Percentiles rank a stretch among this genome's conserved stretches.
phyloP scores from a whole-genome alignment of 768 basidiomycete genomes.

The Pulveroboletus frians region DNA sequence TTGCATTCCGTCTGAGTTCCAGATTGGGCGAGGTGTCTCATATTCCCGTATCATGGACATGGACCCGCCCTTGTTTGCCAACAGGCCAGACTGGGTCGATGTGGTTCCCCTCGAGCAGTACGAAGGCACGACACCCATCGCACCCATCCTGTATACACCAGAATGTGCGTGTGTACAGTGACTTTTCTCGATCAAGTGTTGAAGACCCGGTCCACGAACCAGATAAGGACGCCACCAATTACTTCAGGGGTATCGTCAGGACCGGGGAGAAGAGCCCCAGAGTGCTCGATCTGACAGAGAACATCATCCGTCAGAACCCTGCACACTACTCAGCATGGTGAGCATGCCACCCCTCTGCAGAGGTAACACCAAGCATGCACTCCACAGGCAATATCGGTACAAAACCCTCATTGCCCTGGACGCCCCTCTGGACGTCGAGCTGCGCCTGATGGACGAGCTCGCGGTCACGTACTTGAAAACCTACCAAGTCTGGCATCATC shows the following conservation, averaged over 20 bases:
- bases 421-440: slow-evolving; percentile 67
- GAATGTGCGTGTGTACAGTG: slow-evolving; percentile 61
- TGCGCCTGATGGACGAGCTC: slow-evolving; percentile 82
- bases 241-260: slow-evolving; percentile 82
- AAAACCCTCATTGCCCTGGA: slow-evolving; percentile 71
- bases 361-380: not conserved
- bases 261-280: slow-evolving; percentile 73
- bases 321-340: slow-evolving; percentile 98
- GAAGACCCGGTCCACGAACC: slow-evolving; percentile 6
- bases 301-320: slow-evolving; percentile 86
- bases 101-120: slow-evolving; percentile 76
- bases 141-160: slow-evolving; percentile 84
- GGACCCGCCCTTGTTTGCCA: slow-evolving; percentile 42
- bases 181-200: slow-evolving; percentile 1
- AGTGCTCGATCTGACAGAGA: slow-evolving; percentile 83
- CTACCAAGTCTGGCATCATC: slow-evolving; percentile 98
- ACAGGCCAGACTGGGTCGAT: slow-evolving; percentile 75
- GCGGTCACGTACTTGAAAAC: slow-evolving; percentile 84
- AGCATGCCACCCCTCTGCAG: slow-evolving; percentile 17
- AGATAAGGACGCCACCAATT: slow-evolving; percentile 93
- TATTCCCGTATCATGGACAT: slow-evolving; percentile 24
- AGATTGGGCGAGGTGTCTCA: too few species aligned
- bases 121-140: slow-evolving; percentile 72
- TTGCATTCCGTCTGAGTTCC: too few species aligned
- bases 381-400: slow-evolving; percentile 87